Conservation (phyloP, 768 basidiomycete genomes). For the Lentinula sp. region DNA sequence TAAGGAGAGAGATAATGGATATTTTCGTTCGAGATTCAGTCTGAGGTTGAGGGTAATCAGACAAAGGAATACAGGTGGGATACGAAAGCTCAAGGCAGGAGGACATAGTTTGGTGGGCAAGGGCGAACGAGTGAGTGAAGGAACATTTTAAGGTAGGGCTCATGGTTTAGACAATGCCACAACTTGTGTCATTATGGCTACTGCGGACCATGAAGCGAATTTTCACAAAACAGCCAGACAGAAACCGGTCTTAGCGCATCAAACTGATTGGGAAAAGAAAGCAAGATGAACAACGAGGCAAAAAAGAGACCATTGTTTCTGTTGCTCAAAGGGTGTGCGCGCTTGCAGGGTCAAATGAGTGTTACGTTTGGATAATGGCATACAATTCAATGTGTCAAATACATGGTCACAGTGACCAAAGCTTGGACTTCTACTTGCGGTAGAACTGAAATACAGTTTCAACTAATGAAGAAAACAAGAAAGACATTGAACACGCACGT, state of each 20-base stretch:
- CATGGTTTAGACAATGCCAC: background rate
- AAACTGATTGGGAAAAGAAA: background rate
- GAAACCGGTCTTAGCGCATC: background rate
- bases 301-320: conserved; percentile 1
- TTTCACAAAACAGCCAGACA: background rate
- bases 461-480: conserved; percentile 8
- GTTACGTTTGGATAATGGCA: background rate
- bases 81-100: background rate
- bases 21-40: background rate
- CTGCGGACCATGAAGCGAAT: background rate
- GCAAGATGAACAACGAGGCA: conserved; percentile 2
- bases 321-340: background rate
- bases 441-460: conserved; percentile 53
- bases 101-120: background rate
- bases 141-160: background rate
- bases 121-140: background rate
- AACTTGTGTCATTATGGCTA: background rate
- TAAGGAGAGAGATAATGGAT: background rate
- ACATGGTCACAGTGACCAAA: background rate
- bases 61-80: background rate
- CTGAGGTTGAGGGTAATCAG: background rate
- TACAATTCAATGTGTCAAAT: background rate
- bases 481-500: conserved; percentile 49
- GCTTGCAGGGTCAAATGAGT: background rate
- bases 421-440: conserved; percentile 47